Base-by-base conservation (phyloP, 2,329 filamentous ascomycete genomes). In the Epichloe gansuensis region DNA sequence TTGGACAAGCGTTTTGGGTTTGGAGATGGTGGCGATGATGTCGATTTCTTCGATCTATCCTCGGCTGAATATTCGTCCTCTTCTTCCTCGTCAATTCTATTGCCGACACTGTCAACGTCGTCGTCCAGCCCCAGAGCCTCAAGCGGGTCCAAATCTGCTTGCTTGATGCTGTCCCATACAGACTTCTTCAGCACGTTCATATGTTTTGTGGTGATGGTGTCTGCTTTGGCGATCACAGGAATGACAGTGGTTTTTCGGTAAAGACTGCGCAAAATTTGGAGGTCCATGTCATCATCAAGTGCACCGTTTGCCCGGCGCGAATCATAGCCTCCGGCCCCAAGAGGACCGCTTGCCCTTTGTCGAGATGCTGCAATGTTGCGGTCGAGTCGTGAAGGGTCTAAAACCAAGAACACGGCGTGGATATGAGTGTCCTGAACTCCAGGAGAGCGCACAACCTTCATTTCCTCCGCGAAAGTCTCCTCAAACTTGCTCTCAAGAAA, bases 401-500 rank as follows among this genome's bases (percentile, higher is more conserved):
- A 81, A 52, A 98, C 75, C 52, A 97, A 77, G 70, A 98, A 95
- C 52, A 90, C 90, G 59, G 89, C 94, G 67, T 98, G 93, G 59
- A 98, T 95, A 68, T 98, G 93, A 49, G 91, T 96, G 72, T 98
- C 93, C 66, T 90, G 88, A 58, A 88, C 86, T 52, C 91, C 91
- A 28, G 93, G 91, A 51, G 91, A 90, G 62, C 93, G 86, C 56
- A 96, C 78, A 46, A 98, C 91, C 74, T 96, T 97, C 79, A 95
- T 95, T 74, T 98, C 93, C 71, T 98, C 93, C 48, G 82, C 82
- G 66, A 98, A 95, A 0, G 93, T 97, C 64, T 98, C 93, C 67
- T 98, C 91, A 61, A 98, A 98, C 69, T 97, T 97, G 74, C 86
- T 91, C 74, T 98, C 93, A 55, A 98, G 75, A 72, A 98, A 98